phyloP scores from a whole-genome alignment of 441 rosid genomes.

The Aleurites moluccanus region DNA sequence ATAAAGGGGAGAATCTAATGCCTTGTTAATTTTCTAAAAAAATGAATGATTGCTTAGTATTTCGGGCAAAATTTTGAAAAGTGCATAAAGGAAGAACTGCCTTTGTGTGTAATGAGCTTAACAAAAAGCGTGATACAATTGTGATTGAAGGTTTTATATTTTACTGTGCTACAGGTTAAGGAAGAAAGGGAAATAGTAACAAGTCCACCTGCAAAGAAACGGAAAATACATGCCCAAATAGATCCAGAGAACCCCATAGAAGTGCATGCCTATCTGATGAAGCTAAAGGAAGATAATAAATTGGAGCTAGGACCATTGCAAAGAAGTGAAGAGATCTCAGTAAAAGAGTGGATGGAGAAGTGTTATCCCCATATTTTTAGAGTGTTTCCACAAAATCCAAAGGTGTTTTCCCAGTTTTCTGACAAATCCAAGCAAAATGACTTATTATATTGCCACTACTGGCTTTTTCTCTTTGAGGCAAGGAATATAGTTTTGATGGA shows the following conservation, averaged over 20 bases:
- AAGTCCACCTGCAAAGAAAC: constrained; percentile 27
- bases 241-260: constrained; percentile 33
- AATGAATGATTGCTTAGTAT: neutral
- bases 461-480: constrained; percentile 33
- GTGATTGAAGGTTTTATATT: constrained; percentile 9
- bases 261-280: constrained; percentile 34
- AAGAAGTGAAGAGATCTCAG: constrained; percentile 28
- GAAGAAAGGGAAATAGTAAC: constrained; percentile 6
- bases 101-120: neutral
- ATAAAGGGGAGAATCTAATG: neutral
- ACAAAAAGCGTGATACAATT: neutral
- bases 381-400: constrained; percentile 35
- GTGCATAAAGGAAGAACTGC: neutral
- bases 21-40: neutral
- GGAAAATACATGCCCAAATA: constrained; percentile 22
- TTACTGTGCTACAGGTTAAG: constrained; percentile 13
- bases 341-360: constrained; percentile 36
- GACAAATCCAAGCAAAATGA: constrained; percentile 26
- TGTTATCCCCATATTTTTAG: constrained; percentile 29
- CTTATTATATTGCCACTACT: constrained; percentile 26
- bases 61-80: neutral
- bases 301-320: constrained; percentile 31
- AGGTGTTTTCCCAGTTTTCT: constrained; percentile 10
- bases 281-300: constrained; percentile 32
- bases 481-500: constrained; percentile 32